Evolutionary conservation across 2,329 filamentous ascomycete genomes (phyloP), one percentile per base, ranked within the genome.

Genomic region (Hypomyces rosellus): DNA sequence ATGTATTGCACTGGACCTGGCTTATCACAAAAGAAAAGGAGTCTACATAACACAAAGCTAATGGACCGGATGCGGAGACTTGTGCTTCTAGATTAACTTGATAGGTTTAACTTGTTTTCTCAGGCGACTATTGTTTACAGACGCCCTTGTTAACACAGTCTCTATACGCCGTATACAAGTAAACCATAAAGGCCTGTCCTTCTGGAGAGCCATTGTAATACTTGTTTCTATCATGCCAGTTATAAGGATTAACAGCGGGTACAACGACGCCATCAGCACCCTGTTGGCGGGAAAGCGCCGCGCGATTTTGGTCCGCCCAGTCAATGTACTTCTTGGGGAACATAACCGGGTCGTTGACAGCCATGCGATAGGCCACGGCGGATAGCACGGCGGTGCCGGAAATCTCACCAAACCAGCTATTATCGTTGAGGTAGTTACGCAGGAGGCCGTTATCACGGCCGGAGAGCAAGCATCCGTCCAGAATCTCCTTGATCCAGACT

Each of bases 401-500:
- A 7, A 51, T 43, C 25, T 54, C 52, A 20, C 52, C 52, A 40
- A 54, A 54, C 52, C 52, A 54, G 34, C 49, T 38, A 18, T 15
- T 14, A 20, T 54, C 52, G 20, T 54, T 52, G 13, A 54, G 46
- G 18, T 54, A 54, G 43, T 54, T 54, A 39, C 33, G 49, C 41
- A 54, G 38, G 8, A 54, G 38, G 34, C 49, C 52, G 22, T 40
- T 12, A 8, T 52, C 52, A 14, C 38, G 14, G 34, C 46, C 37
- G 1, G 49, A 52, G 13, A 47, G 41, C 34, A 52, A 38, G 5
- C 49, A 49, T 15, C 52, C 52, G 46, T 54, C 49, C 9, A 54
- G 52, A 20, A 54, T 54, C 50, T 54, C 52, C 46, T 52, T 52
- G 43, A 54, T 54, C 52, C 52, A 54, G 4, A 14, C 7, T 38